Evolutionary conservation across 257 asterid genomes (phyloP), one percentile per base, ranked within the genome.

Genomic region (Lavandula angustifolia): DNA sequence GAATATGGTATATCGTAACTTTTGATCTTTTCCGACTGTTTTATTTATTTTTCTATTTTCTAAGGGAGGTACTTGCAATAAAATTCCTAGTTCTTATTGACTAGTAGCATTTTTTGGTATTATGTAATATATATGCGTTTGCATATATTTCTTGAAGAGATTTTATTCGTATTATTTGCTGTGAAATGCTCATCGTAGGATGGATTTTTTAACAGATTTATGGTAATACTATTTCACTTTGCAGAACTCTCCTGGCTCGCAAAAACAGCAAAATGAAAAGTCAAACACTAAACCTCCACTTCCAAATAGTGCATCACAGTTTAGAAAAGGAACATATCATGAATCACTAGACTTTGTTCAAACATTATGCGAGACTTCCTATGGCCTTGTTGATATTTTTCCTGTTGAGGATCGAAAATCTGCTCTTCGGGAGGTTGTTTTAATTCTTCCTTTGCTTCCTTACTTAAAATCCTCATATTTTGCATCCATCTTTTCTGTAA

Each of bases 291-390:
- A 83, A 78, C 99, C 99, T 48, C 99, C 99, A 60, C 97, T 90
- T 72, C 97, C 97, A 65, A 85, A 75, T 65, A 83, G 78, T 73
- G 84, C 86, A 67, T 79, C 97, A 68, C 96, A 85, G 57, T 84
- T 85, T 61, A 84, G 99, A 47, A 94, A 94, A 73, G 95, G 97
- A 79, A 84, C 96, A 31, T 94, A 94, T 76, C 95, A 94, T 68
- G 95, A 89, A 67, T 94, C 99, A 16, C 95, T 94, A 37, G 97
- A 94, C 81, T 94, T 94, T 60, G 99, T 94, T 69, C 97, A 82
- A 54, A 77, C 85, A 31, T 81, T 94, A 79, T 80, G 99, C 9
- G 99, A 94, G 68, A 94, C 96, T 68, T 94, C 99, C 52, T 94
- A 82, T 69, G 95, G 92, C 70, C 85, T 94, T 58, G 97, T 94